Conservation (phyloP, 208 protist genomes). For the Lotmaria passim region DNA sequence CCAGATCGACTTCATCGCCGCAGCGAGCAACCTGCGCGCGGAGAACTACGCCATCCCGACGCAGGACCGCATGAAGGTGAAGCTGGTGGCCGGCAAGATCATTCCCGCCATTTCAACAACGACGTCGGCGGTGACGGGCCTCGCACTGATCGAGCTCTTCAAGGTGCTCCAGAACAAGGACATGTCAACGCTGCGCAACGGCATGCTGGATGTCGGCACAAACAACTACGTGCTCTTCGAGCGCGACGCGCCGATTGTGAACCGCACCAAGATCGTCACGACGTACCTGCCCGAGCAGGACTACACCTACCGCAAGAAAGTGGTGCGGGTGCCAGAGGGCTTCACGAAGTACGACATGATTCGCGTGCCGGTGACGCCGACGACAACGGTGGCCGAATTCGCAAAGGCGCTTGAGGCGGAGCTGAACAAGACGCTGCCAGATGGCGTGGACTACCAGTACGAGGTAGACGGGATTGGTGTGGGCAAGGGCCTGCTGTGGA, state of each 20-base stretch:
- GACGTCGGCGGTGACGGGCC: constrained; percentile 98
- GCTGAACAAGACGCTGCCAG: constrained; percentile 58
- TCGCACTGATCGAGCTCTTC: constrained; percentile 98
- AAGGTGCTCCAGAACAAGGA: constrained; percentile 94
- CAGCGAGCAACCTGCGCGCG: constrained; percentile 93
- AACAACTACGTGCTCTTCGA: constrained; percentile 93
- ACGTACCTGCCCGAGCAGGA: constrained; percentile 90
- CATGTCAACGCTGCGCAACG: constrained; percentile 77
- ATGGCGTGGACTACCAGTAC: constrained; percentile 43
- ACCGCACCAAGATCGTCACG: constrained; percentile 68
- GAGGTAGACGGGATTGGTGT: constrained; percentile 85
- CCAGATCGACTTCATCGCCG: constrained; percentile 96
- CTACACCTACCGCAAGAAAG: constrained; percentile 87
- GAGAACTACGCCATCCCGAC: constrained; percentile 93
- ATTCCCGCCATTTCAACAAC: constrained; percentile 99
- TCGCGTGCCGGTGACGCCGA: constrained; percentile 56
- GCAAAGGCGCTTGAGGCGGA: constrained; percentile 46
- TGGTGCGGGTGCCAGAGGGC: constrained; percentile 79
- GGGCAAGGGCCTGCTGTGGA: constrained; percentile 87
- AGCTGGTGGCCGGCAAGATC: constrained; percentile 98
- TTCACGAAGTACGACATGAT: constrained; percentile 91
- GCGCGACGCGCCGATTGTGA: constrained; percentile 74
- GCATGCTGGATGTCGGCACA: constrained; percentile 89
- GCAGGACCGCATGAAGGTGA: constrained; percentile 89
- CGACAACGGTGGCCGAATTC: constrained; percentile 81